Evolutionary conservation across 139 green algal genomes (phyloP), one percentile per base, ranked within the genome.

Genomic region (Nannochloris sp.): DNA sequence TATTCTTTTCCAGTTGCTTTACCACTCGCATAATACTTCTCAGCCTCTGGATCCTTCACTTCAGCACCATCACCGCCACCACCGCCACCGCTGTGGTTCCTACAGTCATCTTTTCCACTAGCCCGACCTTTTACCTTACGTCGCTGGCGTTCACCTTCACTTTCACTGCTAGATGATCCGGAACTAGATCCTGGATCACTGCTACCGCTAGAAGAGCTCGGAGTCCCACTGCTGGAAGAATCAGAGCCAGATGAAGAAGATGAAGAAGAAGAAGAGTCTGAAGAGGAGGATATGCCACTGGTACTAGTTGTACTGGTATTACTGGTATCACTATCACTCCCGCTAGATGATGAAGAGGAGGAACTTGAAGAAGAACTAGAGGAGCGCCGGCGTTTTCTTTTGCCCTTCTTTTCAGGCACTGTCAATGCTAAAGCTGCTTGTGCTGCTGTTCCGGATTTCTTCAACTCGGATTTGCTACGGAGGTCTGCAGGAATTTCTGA

Each of bases 401-500:
- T 63, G 0, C 9, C n/a, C 53, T 58, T 25, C 30, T 74, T 64
- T 31, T 62, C 25, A 12, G 70, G 57, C n/a, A 54, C 54, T 42
- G 75, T 64, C 10, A 57, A 61, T 5, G 77, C 27, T 13, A 51
- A 31, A 39, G 60, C 27, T 24, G 64, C 54, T n/a, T n/a, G n/a
- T n/a, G n/a, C n/a, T n/a, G n/a, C n/a, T n/a, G n/a, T n/a, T n/a
- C n/a, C n/a, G 36, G 72, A 38, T 27, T 24, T 15, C 63, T 60
- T 29, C 12, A 27, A 24, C 61, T 69, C 51, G 29, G 54, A 37
- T 48, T 72, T 56, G 24, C 57, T 31, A 0, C 71, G 47, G 37
- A 84, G 54, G 55, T 89, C 82, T 5, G 25, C 35, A 3, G 80
- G 74, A 12, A 84, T 6, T 39, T 89, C 81, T 2, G 67, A 75